Conservation (phyloP, 1,284 basidiomycete genomes). For the Phellopilus nigrolimitatus region DNA sequence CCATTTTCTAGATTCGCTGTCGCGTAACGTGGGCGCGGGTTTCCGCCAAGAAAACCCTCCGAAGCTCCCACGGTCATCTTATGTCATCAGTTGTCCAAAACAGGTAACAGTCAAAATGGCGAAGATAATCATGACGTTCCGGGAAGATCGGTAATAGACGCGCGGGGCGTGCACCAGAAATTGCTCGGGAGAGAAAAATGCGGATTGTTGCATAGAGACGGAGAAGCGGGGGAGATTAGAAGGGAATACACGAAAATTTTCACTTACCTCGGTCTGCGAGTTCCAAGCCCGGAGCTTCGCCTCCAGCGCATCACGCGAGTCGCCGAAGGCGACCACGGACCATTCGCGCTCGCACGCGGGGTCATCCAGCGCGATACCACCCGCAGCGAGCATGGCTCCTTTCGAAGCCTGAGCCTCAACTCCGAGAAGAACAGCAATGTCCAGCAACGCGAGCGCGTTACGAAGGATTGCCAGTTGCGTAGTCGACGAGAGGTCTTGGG, state of each 20-base stretch:
- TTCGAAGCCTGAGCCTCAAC: constrained; percentile 14
- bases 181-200: neutral
- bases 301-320: constrained; percentile 10
- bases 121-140: no score
- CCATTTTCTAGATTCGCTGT: no score
- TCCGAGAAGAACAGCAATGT: constrained; percentile 12
- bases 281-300: constrained; percentile 13
- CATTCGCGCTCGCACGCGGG: constrained; percentile 15
- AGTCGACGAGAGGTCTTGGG: neutral
- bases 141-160: neutral
- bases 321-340: constrained; percentile 17
- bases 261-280: constrained; percentile 8
- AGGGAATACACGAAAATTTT: constrained; percentile 1
- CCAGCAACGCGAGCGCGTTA: constrained; percentile 14
- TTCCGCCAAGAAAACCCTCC: no score
- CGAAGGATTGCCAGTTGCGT: constrained; percentile 5
- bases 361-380: constrained; percentile 14
- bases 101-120: no score
- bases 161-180: no score
- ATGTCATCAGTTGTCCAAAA: no score
- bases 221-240: neutral
- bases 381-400: constrained; percentile 7
- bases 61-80: no score
- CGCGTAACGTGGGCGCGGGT: no score
- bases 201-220: neutral